Evolutionary conservation across 805 yeast genomes (phyloP), one percentile per base, ranked within the genome.

Genomic region (Ogataea neopini): DNA sequence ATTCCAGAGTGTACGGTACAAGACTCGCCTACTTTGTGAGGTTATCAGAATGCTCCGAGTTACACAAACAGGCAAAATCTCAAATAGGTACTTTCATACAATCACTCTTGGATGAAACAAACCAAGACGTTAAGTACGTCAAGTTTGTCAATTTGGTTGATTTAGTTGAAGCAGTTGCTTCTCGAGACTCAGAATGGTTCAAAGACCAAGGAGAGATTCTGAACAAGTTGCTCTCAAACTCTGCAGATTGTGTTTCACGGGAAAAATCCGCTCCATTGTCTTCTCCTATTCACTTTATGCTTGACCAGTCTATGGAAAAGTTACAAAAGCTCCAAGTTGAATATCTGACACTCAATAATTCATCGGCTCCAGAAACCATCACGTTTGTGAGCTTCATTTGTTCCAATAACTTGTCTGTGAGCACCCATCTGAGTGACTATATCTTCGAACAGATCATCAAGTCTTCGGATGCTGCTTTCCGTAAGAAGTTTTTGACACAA

Each of bases 141-240:
- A 86, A 83, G 53, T 80, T 88, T 60, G 83, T 91, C 14, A 91
- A 90, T 58, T 69, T 85, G 52, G 74, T 88, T 36, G 91, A 87
- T 59, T 62, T 88, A 45, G 66, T 86, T 19, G 67, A 70, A 17
- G 76, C 89, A 0, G 67, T 88, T 40, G 67, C 75, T 1, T 58
- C 67, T 1, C 68, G 53, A 22, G 69, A 66, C 38, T 40, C 44
- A 2, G 78, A 72, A 1, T 88, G 95, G 96, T 67, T 87, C 41
- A 63, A 63, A 20, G 59, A 64, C 1, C 85, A 84, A 57, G 70
- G 69, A 23, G 76, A 71, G 1, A 47, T 77, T 1, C 60, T 84
- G 19, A 60, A 70, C 19, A 68, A 70, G 18, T 59, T 82, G 38
- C 70, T 76, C 2, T 65, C 68, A 0, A 50, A 77, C 26, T 68